Conservation (phyloP, 768 basidiomycete species). For the Kwoniella bestiolae region DNA sequence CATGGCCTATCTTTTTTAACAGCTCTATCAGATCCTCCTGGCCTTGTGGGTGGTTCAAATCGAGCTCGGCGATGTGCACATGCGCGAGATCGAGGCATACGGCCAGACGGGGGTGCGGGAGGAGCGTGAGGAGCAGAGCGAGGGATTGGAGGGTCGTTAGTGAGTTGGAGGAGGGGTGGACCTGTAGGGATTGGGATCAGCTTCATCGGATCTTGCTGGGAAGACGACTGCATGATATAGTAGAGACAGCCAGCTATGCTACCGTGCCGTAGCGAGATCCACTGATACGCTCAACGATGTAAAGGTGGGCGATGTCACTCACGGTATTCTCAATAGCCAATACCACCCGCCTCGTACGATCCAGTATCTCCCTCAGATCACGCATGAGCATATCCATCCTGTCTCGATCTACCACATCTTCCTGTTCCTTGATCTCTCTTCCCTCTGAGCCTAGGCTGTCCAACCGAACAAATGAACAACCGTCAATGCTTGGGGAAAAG, state of each 20-base stretch:
- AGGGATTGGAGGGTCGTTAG: slow-evolving; percentile 10
- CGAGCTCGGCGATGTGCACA: slow-evolving; percentile 19
- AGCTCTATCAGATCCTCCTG: slow-evolving; percentile 10
- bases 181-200: neutral
- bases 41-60: slow-evolving; percentile 8
- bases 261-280: neutral
- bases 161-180: slow-evolving; percentile 11
- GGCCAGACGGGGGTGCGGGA: slow-evolving; percentile 13
- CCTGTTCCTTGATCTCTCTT: neutral
- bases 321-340: slow-evolving; percentile 32
- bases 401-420: neutral
- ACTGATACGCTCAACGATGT: neutral
- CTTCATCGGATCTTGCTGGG: neutral
- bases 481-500: no score
- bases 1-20: slow-evolving; percentile 7
- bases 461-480: neutral
- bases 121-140: neutral
- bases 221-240: no score
- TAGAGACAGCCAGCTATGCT: no score
- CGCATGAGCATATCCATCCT: neutral
- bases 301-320: neutral
- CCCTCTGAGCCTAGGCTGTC: slow-evolving; percentile 10
- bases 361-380: slow-evolving; percentile 7
- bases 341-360: neutral
- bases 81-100: slow-evolving; percentile 32